phyloP scores from a whole-genome alignment of 352 stramenopile species.

The Peronospora destructor region DNA sequence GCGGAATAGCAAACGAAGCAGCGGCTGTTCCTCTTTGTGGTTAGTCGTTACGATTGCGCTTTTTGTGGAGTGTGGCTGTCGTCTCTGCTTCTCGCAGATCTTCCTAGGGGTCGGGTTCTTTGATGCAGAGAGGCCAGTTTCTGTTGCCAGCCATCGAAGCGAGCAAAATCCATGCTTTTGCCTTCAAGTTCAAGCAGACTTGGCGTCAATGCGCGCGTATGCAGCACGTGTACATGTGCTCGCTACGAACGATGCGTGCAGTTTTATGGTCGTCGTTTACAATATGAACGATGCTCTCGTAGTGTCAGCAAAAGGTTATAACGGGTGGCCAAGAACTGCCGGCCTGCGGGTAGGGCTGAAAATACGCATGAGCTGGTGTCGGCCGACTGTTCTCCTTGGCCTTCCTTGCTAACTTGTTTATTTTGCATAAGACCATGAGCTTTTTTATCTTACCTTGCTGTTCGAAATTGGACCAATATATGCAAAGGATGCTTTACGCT shows the following conservation, averaged over 20 bases:
- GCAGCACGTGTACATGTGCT: neutral
- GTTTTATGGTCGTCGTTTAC: neutral
- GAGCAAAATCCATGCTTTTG: conserved; percentile 18
- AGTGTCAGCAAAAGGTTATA: neutral
- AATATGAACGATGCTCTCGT: neutral
- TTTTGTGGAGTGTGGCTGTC: conserved; percentile 22
- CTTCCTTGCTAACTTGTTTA: too few species aligned
- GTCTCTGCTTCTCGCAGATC: conserved; percentile 16
- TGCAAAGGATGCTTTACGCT: too few species aligned
- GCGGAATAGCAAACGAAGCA: conserved; percentile 1
- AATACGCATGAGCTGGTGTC: neutral
- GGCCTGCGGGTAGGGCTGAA: conserved; percentile 10
- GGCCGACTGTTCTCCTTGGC: neutral
- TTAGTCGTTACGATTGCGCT: conserved; percentile 22
- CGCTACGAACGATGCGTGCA: neutral
- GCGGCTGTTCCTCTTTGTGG: neutral
- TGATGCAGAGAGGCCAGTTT: conserved; percentile 26
- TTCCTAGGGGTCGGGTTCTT: conserved; percentile 18
- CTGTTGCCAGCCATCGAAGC: conserved; percentile 15
- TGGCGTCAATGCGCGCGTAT: too few species aligned
- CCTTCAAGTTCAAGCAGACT: too few species aligned
- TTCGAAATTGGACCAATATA: too few species aligned
- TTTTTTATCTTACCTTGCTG: neutral
- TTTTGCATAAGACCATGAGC: too few species aligned
- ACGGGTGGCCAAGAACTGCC: conserved; percentile 6